Evolutionary conservation across 257 asterid genomes (phyloP).

Genomic region (Apocynum venetum): DNA sequence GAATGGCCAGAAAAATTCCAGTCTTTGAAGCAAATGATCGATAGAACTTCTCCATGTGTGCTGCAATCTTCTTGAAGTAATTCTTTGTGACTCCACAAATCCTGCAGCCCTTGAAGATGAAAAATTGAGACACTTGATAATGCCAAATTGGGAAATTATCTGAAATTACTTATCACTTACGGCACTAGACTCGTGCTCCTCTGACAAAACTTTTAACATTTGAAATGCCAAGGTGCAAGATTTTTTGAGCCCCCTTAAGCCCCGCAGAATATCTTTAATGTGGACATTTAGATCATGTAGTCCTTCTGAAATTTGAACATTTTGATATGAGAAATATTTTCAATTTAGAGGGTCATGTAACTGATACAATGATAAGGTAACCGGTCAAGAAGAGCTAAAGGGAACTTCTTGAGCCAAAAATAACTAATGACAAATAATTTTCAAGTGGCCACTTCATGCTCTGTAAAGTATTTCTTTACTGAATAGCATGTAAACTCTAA

Average conservation of each 20-base stretch:
- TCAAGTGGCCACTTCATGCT: background rate
- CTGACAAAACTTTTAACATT: slow-evolving; percentile 61
- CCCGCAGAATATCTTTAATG: slow-evolving; percentile 65
- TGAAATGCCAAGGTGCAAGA: slow-evolving; percentile 60
- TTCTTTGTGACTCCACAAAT: slow-evolving; percentile 67
- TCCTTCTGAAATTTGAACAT: slow-evolving; percentile 49
- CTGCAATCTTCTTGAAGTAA: slow-evolving; percentile 59
- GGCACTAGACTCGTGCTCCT: slow-evolving; percentile 64
- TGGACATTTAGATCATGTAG: slow-evolving; percentile 49
- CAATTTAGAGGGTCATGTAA: background rate
- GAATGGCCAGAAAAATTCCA: slow-evolving; percentile 73
- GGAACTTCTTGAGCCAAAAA: background rate
- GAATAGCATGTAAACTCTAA: background rate
- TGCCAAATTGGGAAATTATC: background rate
- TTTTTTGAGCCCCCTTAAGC: slow-evolving; percentile 74
- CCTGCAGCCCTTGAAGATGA: slow-evolving; percentile 40
- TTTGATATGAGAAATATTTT: background rate
- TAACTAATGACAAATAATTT: background rate
- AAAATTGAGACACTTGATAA: background rate
- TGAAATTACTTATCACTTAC: slow-evolving; percentile 34
- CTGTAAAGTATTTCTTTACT: background rate
- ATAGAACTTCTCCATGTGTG: slow-evolving; percentile 60
- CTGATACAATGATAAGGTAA: background rate
- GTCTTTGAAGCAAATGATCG: slow-evolving; percentile 50
- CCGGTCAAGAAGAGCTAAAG: background rate